These are phyloP conservation scores for Saccharomyces pastorianus DNA, from an alignment of 1,139 yeast species.

Conservation along the genomic window DNA sequence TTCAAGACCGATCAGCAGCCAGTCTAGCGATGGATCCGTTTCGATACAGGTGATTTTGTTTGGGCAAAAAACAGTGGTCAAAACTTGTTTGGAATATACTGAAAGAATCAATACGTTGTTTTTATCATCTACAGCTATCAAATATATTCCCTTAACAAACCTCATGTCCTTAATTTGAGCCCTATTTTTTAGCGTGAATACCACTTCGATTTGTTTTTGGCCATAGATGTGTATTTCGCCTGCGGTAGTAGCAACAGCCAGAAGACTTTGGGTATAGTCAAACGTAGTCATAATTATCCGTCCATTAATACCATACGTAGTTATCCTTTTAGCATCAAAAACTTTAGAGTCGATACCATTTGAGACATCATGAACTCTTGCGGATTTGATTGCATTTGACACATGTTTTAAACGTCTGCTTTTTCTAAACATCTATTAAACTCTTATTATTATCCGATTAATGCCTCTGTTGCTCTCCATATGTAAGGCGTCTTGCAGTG, in stretches of 20 bases:
- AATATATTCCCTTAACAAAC: conserved; percentile 72
- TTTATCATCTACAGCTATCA: conserved; percentile 57
- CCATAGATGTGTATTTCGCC: conserved; percentile 78
- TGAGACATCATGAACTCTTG: conserved; percentile 29
- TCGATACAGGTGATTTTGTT: conserved; percentile 59
- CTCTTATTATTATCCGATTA: background rate
- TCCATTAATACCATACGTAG: conserved; percentile 51
- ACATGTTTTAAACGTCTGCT: conserved; percentile 39
- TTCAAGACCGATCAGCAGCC: conserved; percentile 70
- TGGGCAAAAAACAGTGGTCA: conserved; percentile 47
- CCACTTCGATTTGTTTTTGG: conserved; percentile 70
- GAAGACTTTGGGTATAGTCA: conserved; percentile 81
- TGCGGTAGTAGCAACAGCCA: conserved; percentile 68
- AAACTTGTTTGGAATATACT: conserved; percentile 50
- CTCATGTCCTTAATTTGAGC: conserved; percentile 48
- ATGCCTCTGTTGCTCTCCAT: background rate
- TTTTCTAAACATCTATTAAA: conserved; percentile 1
- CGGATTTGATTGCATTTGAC: conserved; percentile 42
- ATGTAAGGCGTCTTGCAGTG: no score
- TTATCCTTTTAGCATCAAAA: conserved; percentile 35
- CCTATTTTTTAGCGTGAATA: conserved; percentile 45
- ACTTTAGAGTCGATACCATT: conserved; percentile 35
- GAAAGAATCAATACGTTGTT: conserved; percentile 59
- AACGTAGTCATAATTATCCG: conserved; percentile 57
- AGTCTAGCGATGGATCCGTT: conserved; percentile 80